phyloP scores from a whole-genome alignment of 2,329 filamentous ascomycete genomes.

The Pseudovirgaria hyperparasitica region DNA sequence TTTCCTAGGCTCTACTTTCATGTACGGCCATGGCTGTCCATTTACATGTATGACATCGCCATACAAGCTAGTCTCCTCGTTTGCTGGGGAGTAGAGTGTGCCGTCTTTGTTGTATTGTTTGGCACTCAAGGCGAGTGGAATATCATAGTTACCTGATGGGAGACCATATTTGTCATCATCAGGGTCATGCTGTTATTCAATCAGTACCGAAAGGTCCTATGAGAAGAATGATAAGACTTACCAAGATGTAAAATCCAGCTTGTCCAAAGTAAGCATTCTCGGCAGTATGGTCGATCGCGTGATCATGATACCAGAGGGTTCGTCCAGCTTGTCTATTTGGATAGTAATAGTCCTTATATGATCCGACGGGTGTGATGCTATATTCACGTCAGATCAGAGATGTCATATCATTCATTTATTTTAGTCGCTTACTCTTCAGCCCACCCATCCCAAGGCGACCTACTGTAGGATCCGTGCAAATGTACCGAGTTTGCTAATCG shows the following conservation, averaged over 20 bases:
- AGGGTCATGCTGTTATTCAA: no score
- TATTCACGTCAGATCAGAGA: not conserved
- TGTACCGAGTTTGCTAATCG: slow-evolving; percentile 35
- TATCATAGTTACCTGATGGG: slow-evolving; percentile 40
- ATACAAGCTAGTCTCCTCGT: slow-evolving; percentile 36
- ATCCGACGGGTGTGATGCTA: not conserved
- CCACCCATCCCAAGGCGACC: slow-evolving; percentile 39
- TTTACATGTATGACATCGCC: slow-evolving; percentile 48
- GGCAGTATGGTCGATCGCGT: slow-evolving; percentile 32
- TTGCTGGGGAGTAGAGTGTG: slow-evolving; percentile 33
- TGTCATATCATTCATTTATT: not conserved
- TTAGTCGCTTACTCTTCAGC: slow-evolving; percentile 36
- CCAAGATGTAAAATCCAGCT: slow-evolving; percentile 44
- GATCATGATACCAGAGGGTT: slow-evolving; percentile 46
- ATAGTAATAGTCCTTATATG: slow-evolving; percentile 43
- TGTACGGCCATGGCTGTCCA: slow-evolving; percentile 45
- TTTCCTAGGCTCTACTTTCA: slow-evolving; percentile 47
- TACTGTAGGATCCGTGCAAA: slow-evolving; percentile 39
- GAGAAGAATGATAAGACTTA: no score
- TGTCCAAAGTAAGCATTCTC: slow-evolving; percentile 45
- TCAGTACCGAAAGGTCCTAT: no score
- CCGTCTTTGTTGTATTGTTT: slow-evolving; percentile 42
- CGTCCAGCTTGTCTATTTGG: slow-evolving; percentile 42
- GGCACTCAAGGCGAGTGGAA: slow-evolving; percentile 37
- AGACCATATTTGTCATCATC: slow-evolving; percentile 39